These are phyloP conservation scores for Fraxinus angustifolia DNA, from an alignment of 305 asterid genomes.

Conservation along the genomic window DNA sequence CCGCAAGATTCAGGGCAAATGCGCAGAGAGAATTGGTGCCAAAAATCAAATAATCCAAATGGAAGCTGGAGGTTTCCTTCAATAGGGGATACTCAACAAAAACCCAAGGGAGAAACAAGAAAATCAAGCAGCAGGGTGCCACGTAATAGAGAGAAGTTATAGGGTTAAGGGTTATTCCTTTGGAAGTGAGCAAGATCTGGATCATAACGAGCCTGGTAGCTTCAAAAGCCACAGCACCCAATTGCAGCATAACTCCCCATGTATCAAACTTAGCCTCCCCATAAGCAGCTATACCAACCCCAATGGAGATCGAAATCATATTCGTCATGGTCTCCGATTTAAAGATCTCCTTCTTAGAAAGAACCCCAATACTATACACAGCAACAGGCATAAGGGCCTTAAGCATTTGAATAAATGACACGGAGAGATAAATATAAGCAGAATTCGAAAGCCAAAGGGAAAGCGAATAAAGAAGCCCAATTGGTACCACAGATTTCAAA, in stretches of 20 bases:
- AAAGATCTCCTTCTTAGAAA: constrained; percentile 36
- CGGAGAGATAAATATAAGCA: constrained; percentile 51
- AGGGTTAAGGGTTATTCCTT: constrained; percentile 52
- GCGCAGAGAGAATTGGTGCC: constrained; percentile 57
- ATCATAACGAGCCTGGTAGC: constrained; percentile 55
- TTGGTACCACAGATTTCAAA: constrained; percentile 49
- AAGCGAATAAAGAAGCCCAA: constrained; percentile 44
- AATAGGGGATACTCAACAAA: constrained; percentile 46
- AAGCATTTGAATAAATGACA: constrained; percentile 55
- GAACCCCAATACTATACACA: constrained; percentile 44
- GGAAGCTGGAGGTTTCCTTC: constrained; percentile 49
- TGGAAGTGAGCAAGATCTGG: constrained; percentile 48
- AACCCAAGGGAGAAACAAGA: constrained; percentile 49
- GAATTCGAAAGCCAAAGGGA: constrained; percentile 55
- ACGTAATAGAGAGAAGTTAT: constrained; percentile 57
- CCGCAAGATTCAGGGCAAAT: constrained; percentile 53
- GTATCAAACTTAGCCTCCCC: constrained; percentile 59
- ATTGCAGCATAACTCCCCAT: constrained; percentile 48
- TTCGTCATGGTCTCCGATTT: constrained; percentile 54
- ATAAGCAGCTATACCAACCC: constrained; percentile 56
- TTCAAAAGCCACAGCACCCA: constrained; percentile 55
- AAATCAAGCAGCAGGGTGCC: constrained; percentile 50
- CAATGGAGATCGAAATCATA: constrained; percentile 54
- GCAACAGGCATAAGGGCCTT: constrained; percentile 64
- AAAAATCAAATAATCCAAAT: constrained; percentile 45